Conservation (phyloP, 371 early-diverging fungal genomes). For the Mortierella sp. region DNA sequence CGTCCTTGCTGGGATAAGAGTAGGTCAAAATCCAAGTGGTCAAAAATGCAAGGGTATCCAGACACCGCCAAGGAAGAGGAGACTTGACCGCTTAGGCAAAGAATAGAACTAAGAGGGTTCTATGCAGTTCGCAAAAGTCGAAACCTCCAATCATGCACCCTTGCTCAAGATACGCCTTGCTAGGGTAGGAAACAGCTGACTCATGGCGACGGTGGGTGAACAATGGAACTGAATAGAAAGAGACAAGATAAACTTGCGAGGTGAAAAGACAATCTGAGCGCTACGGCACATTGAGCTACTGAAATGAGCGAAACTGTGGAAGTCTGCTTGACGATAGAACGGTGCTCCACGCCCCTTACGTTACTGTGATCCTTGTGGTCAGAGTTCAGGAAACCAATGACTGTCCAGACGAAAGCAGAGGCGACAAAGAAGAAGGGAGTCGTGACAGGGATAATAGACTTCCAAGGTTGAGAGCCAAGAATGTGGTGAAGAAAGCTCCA, state of each 20-base stretch:
- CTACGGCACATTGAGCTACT: conserved; percentile 56
- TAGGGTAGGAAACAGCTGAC: conserved; percentile 59
- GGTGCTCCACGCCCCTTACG: conserved; percentile 19
- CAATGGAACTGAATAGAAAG: conserved; percentile 63
- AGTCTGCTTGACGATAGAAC: conserved; percentile 27
- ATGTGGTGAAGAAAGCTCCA: conserved; percentile 65
- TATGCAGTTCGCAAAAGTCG: conserved; percentile 65
- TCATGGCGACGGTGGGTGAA: conserved; percentile 67
- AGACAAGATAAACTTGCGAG: conserved; percentile 62
- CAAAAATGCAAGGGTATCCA: conserved; percentile 60
- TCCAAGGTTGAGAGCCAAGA: conserved; percentile 59
- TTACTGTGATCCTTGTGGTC: conserved; percentile 24
- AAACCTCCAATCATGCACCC: conserved; percentile 60
- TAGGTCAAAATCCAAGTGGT: conserved; percentile 58
- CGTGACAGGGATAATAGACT: conserved; percentile 55
- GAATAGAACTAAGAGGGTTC: conserved; percentile 61
- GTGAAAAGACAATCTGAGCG: conserved; percentile 56
- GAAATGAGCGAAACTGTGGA: conserved; percentile 54
- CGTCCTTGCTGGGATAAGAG: conserved; percentile 18
- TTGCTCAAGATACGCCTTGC: conserved; percentile 57
- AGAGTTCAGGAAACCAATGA: conserved; percentile 48
- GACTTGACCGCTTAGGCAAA: conserved; percentile 59
- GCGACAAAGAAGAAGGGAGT: conserved; percentile 60
- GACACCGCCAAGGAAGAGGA: conserved; percentile 63
- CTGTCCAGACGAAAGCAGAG: conserved; percentile 58